Evolutionary conservation across 176 grass and related monocot species (phyloP).

Genomic region (Ananas comosus): DNA sequence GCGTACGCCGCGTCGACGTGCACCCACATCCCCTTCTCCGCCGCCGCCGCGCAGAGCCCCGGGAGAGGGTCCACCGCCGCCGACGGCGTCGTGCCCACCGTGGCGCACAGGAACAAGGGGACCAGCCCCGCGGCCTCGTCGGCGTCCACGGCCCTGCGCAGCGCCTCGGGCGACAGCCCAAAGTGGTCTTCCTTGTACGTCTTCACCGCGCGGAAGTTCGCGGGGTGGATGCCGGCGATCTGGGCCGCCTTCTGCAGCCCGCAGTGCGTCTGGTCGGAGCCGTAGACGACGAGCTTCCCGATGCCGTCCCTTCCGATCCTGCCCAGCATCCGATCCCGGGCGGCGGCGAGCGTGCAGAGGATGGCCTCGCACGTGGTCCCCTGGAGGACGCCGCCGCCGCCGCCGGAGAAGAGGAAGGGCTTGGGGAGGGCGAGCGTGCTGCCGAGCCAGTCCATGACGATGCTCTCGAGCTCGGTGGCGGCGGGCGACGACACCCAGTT

Average conservation of each 20-base stretch:
- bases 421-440: slow-evolving; percentile 48
- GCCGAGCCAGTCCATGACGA: slow-evolving; percentile 67
- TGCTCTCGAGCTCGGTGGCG: slow-evolving; percentile 59
- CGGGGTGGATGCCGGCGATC: slow-evolving; percentile 38
- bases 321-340: slow-evolving; percentile 42
- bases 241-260: slow-evolving; percentile 51
- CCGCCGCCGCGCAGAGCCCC: slow-evolving; percentile 28
- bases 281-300: slow-evolving; percentile 56
- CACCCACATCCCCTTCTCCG: slow-evolving; percentile 32
- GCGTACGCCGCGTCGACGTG: slow-evolving; percentile 43
- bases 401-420: slow-evolving; percentile 43
- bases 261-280: slow-evolving; percentile 75
- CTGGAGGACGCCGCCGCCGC: slow-evolving; percentile 72
- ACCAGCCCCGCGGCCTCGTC: slow-evolving; percentile 25
- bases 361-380: slow-evolving; percentile 64
- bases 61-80: slow-evolving; percentile 27
- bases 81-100: slow-evolving; percentile 32
- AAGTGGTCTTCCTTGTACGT: slow-evolving; percentile 9
- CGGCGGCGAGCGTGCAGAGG: slow-evolving; percentile 51
- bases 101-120: slow-evolving; percentile 36
- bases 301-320: slow-evolving; percentile 35
- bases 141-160: slow-evolving; percentile 1
- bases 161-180: background rate
- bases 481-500: slow-evolving; percentile 83
- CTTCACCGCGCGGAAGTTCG: slow-evolving; percentile 31